Percentiles rank a stretch among this genome's conserved stretches.
phyloP scores from a whole-genome alignment of 768 basidiomycete species.

The Rhodotorula kratochvilovae region DNA sequence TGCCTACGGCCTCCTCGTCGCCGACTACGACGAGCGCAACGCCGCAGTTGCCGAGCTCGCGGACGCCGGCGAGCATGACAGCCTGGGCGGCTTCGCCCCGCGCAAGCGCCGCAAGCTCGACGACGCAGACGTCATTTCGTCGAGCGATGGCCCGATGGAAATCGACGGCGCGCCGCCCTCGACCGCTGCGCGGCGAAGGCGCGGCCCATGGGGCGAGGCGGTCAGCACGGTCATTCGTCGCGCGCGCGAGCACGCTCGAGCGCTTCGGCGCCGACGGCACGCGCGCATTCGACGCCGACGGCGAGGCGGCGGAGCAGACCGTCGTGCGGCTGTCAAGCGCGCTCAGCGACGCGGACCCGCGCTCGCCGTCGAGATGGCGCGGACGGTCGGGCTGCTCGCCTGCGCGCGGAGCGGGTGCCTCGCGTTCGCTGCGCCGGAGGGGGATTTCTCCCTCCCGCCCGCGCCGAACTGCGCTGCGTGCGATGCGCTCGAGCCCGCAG shows the following conservation, averaged over 20 bases:
- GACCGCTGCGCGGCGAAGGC: constrained; percentile 5
- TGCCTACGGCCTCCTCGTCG: constrained; percentile 11
- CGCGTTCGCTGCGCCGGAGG: not conserved
- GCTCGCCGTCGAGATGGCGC: not conserved
- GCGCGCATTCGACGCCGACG: not conserved
- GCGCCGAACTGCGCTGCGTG: constrained; percentile 17
- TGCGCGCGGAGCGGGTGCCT: constrained; percentile 25
- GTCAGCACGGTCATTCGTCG: constrained; percentile 1
- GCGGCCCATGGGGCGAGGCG: constrained; percentile 12
- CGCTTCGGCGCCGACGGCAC: not conserved
- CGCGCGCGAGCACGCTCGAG: not conserved
- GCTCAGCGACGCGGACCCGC: not conserved
- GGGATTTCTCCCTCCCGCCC: not conserved
- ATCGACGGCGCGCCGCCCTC: constrained; percentile 3
- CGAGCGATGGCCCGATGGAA: constrained; percentile 25
- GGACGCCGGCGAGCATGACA: not conserved
- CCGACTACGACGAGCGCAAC: constrained; percentile 9
- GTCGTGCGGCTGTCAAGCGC: not conserved
- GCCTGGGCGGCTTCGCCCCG: not conserved
- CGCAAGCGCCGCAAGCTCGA: constrained; percentile 19
- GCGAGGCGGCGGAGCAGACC: constrained; percentile 15
- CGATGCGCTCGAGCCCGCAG: not conserved
- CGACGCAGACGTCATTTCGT: not conserved
- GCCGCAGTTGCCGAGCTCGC: no score
- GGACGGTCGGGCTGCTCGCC: constrained; percentile 19